phyloP scores from a whole-genome alignment of 106 monocot species.

The Xerophyta viscosa region DNA sequence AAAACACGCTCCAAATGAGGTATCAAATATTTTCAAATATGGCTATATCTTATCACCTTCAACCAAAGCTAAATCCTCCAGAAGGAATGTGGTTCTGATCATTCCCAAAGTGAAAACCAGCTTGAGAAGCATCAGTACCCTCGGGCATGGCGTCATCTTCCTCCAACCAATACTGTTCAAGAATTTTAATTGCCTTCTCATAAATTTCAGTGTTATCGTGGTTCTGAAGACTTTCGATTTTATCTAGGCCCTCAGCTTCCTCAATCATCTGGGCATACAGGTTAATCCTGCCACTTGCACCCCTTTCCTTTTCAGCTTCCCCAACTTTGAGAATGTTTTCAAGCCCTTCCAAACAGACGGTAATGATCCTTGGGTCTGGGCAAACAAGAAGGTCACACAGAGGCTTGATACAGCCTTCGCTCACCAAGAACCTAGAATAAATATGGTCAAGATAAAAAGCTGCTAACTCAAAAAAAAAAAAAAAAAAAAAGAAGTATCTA shows the following conservation, averaged over 20 bases:
- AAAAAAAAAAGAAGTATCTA: no score
- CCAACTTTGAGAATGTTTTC: slow-evolving; percentile 22
- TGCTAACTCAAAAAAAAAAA: no score
- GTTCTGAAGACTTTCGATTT: slow-evolving; percentile 16
- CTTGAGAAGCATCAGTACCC: slow-evolving; percentile 7
- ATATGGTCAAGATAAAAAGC: no score
- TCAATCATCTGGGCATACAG: slow-evolving; percentile 18
- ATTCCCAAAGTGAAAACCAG: slow-evolving; percentile 4
- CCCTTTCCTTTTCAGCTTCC: slow-evolving; percentile 12
- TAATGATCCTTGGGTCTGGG: slow-evolving; percentile 13
- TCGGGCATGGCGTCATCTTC: slow-evolving; percentile 15
- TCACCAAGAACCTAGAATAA: no score
- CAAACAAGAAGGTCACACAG: slow-evolving; percentile 14
- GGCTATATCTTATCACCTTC: no score
- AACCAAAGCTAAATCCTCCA: slow-evolving; percentile 8
- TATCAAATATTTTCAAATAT: no score
- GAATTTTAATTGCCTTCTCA: slow-evolving; percentile 16
- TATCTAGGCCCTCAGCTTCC: slow-evolving; percentile 14
- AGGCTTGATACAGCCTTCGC: no score
- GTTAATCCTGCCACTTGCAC: slow-evolving; percentile 3
- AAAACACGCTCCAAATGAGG: no score
- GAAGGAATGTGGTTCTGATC: neutral
- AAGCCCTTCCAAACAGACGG: slow-evolving; percentile 14
- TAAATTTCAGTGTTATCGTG: slow-evolving; percentile 18
- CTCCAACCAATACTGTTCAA: slow-evolving; percentile 18